These are phyloP conservation scores for Bombardia bombarda DNA, from an alignment of 495 filamentous ascomycete species.

Conservation along the genomic window DNA sequence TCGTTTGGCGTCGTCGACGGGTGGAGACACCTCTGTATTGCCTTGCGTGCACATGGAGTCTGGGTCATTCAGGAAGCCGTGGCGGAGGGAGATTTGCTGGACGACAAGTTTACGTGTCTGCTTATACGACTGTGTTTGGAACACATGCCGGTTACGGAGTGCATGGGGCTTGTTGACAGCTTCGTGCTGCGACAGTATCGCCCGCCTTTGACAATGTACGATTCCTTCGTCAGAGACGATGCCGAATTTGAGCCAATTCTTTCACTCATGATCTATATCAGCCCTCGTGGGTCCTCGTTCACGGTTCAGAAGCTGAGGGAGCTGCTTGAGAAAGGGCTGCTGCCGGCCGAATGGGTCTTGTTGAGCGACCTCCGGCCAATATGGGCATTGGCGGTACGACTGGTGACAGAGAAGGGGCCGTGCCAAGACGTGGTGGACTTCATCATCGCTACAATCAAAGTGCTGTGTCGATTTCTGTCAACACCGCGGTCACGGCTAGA, in stretches of 20 bases:
- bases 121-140: constrained; percentile 36
- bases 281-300: constrained; percentile 12
- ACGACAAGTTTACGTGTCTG: constrained; percentile 27
- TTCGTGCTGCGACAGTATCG: constrained; percentile 27
- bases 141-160: constrained; percentile 30
- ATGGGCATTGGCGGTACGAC: constrained; percentile 26
- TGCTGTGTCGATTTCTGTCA: constrained; percentile 22
- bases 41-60: constrained; percentile 62
- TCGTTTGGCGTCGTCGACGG: constrained; percentile 47
- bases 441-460: constrained; percentile 20
- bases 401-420: constrained; percentile 18
- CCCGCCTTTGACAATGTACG: constrained; percentile 22
- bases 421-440: constrained; percentile 30
- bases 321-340: constrained; percentile 22
- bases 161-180: constrained; percentile 27
- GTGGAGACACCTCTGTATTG: constrained; percentile 57
- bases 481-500: neutral
- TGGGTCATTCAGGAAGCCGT: constrained; percentile 48
- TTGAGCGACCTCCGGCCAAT: constrained; percentile 28
- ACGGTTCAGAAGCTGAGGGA: constrained; percentile 26
- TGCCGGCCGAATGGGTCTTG: constrained; percentile 38
- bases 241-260: too few species aligned
- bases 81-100: constrained; percentile 30
- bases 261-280: neutral
- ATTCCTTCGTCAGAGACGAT: too few species aligned